These are phyloP conservation scores for Dryadomyces quercus-mongolicae DNA, from an alignment of 2,329 filamentous ascomycete genomes.

Conservation along the genomic window DNA sequence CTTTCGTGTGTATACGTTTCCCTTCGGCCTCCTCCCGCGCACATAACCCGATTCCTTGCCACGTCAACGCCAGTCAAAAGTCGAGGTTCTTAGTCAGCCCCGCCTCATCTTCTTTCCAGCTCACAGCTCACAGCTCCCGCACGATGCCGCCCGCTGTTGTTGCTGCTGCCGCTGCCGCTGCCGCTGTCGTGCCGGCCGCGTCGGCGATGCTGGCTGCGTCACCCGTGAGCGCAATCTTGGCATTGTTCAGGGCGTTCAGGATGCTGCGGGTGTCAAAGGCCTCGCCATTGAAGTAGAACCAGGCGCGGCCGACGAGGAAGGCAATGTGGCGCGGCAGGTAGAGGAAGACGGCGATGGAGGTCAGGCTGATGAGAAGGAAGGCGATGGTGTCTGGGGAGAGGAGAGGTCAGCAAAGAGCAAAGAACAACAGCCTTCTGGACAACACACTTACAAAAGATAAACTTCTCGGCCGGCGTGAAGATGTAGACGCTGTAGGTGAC, in stretches of 20 bases:
- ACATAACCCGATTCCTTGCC: too few species aligned
- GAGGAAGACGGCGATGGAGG: conserved; percentile 73
- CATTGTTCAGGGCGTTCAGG: conserved; percentile 24
- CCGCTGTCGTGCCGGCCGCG: conserved; percentile 20
- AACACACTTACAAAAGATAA: conserved; percentile 73
- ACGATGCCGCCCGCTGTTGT: conserved; percentile 16
- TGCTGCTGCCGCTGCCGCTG: conserved; percentile 17
- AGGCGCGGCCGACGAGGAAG: conserved; percentile 71
- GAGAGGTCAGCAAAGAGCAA: neutral
- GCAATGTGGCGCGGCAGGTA: conserved; percentile 89
- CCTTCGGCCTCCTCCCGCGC: too few species aligned
- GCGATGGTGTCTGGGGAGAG: conserved; percentile 81
- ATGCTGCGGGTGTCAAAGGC: conserved; percentile 20
- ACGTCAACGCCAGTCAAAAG: too few species aligned
- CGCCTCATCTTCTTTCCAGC: neutral
- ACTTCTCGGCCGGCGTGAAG: conserved; percentile 91
- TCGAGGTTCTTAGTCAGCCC: neutral
- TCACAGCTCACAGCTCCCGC: conserved; percentile 25
- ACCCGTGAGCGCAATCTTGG: conserved; percentile 32
- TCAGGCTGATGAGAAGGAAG: conserved; percentile 79
- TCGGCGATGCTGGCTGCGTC: conserved; percentile 20
- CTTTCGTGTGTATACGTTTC: neutral
- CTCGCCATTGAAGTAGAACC: conserved; percentile 92
- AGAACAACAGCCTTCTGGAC: neutral
- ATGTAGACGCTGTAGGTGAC: conserved; percentile 96